These are phyloP conservation scores for Cordyceps fumosorosea DNA, from an alignment of 2,329 filamentous ascomycete genomes.

Conservation along the genomic window DNA sequence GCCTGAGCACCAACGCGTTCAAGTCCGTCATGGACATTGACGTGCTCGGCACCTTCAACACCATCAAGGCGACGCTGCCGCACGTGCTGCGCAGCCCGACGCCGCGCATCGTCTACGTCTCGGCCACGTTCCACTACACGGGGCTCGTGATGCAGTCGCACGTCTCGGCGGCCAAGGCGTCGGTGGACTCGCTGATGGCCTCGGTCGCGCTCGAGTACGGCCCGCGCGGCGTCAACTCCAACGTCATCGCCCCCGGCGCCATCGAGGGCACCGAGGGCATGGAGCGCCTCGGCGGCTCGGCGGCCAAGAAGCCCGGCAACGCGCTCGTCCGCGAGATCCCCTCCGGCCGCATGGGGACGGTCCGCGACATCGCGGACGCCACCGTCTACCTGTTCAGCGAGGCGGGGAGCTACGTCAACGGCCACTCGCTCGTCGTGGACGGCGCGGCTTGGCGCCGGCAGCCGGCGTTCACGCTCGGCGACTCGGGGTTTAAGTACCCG, in stretches of 20 bases:
- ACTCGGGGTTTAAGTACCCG: slow-evolving; percentile 44
- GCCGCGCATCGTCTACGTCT: slow-evolving; percentile 83
- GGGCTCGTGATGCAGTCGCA: slow-evolving; percentile 82
- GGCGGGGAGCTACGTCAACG: slow-evolving; percentile 79
- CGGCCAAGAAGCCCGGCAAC: slow-evolving; percentile 22
- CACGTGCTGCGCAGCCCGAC: slow-evolving; percentile 69
- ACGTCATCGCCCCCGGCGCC: slow-evolving; percentile 81
- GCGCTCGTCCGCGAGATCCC: slow-evolving; percentile 50
- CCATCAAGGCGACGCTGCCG: slow-evolving; percentile 83
- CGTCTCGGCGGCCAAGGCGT: slow-evolving; percentile 86
- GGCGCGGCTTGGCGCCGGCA: slow-evolving; percentile 52
- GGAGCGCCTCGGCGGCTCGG: slow-evolving; percentile 48
- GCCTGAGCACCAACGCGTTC: slow-evolving; percentile 83
- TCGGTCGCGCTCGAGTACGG: slow-evolving; percentile 84
- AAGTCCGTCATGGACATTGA: slow-evolving; percentile 96
- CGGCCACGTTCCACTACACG: slow-evolving; percentile 85
- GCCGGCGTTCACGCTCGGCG: slow-evolving; percentile 38
- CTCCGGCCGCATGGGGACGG: slow-evolving; percentile 62
- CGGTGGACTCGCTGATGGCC: slow-evolving; percentile 76
- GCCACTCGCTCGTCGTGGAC: slow-evolving; percentile 70
- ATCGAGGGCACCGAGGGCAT: slow-evolving; percentile 82
- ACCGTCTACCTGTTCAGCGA: slow-evolving; percentile 86
- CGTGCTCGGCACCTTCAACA: slow-evolving; percentile 88
- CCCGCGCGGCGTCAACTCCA: slow-evolving; percentile 77
- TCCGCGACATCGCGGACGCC: slow-evolving; percentile 87